Conservation (phyloP, 164 flowering plant genomes). For the Macadamia tetraphylla region DNA sequence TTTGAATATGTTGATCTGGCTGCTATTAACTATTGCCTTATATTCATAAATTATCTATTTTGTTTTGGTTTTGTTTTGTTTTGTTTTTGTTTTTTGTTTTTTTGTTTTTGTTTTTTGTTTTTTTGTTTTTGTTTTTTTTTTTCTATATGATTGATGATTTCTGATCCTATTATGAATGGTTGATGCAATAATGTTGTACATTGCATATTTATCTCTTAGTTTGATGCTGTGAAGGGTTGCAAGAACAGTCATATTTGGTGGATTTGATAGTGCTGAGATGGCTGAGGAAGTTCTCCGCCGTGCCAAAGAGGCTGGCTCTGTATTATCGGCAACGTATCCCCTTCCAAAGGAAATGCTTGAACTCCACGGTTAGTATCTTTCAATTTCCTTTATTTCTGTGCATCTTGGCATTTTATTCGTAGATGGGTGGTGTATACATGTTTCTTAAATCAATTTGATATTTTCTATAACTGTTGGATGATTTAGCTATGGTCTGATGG, state of each 20-base stretch:
- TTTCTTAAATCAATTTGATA: neutral
- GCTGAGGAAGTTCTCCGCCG: constrained; percentile 61
- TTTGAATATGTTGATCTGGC: neutral
- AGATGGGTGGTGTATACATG: neutral
- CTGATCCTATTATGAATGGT: neutral
- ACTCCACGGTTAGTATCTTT: constrained; percentile 51
- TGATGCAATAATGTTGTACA: too few relatives aligned
- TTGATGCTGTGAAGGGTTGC: constrained; percentile 59
- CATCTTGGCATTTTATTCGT: neutral
- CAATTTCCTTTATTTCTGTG: constrained; percentile 3
- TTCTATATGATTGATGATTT: neutral
- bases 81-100: too few relatives aligned
- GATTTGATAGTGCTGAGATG: constrained; percentile 62
- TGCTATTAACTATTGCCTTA: neutral
- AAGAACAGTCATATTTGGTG: constrained; percentile 79
- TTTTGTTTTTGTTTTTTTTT: too few relatives aligned
- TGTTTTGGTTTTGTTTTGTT: too few relatives aligned
- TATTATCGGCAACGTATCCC: constrained; percentile 69
- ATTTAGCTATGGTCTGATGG: too few relatives aligned
- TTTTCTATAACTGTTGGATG: neutral
- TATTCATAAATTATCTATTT: too few relatives aligned
- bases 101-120: too few relatives aligned
- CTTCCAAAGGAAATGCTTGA: constrained; percentile 72
- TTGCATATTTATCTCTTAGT: neutral
- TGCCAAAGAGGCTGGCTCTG: constrained; percentile 56